phyloP scores from a whole-genome alignment of 2,329 filamentous ascomycete species.

The Ophiostoma angusticollis region DNA sequence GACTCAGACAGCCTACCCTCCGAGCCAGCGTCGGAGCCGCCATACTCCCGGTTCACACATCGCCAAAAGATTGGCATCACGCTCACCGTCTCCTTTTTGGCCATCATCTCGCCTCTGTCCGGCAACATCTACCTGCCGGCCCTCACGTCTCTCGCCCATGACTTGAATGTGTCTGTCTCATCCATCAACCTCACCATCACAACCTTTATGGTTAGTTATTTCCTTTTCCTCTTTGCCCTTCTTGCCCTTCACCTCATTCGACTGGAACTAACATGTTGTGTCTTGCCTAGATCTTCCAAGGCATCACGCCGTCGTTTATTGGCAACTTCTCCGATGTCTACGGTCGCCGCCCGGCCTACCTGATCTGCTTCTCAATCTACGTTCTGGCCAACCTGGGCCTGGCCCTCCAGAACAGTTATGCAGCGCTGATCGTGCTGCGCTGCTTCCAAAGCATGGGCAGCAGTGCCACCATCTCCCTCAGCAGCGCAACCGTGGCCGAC shows the following conservation, averaged over 20 bases:
- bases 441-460: constrained; percentile 35
- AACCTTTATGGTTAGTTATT: constrained; percentile 22
- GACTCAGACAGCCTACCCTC: too few species aligned
- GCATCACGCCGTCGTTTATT: constrained; percentile 34
- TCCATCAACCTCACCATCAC: constrained; percentile 30
- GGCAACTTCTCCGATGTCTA: constrained; percentile 34
- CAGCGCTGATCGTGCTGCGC: constrained; percentile 32
- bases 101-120: constrained; percentile 11
- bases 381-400: constrained; percentile 32
- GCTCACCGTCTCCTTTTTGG: constrained; percentile 11
- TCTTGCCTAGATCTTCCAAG: constrained; percentile 34
- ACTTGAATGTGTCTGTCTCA: constrained; percentile 21
- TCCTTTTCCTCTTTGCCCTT: not conserved
- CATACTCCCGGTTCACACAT: constrained; percentile 8
- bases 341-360: constrained; percentile 35
- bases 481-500: constrained; percentile 11
- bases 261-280: not conserved
- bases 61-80: constrained; percentile 13
- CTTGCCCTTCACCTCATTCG: too few species aligned
- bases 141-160: constrained; percentile 8
- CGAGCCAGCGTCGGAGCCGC: not conserved
- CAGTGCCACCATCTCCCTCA: constrained; percentile 11
- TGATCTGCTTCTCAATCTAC: constrained; percentile 33
- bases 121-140: constrained; percentile 12
- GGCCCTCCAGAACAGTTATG: constrained; percentile 27